Base-by-base conservation (phyloP, 2,329 filamentous ascomycete species). In the Trichophyton schoenleinii region DNA sequence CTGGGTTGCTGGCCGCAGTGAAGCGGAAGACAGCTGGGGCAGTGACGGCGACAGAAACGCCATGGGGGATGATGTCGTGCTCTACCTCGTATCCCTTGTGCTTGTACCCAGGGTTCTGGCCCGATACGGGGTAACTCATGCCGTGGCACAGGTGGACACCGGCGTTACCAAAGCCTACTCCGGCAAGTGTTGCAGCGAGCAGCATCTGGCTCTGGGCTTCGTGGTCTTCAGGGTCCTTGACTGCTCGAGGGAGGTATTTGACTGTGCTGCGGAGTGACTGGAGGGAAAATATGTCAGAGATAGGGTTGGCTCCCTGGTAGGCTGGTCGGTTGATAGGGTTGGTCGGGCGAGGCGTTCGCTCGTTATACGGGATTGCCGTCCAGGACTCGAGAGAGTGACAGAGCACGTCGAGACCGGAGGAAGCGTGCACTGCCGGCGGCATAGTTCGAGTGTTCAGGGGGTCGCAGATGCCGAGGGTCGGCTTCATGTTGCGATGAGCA, bases 101-200 rank as follows among this genome's bases (percentile, higher is more conserved):
- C 68, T 85, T 86, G 76, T 97, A 97, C 3, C 87, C 87, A 0
- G 89, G 89, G 72, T 99, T 99, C 72, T 96, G 91, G 34, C 91
- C 89, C 0, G 90, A 95, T 70, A 99, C 96, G 18, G 94, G 94
- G 71, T 99, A 99, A 25, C 89, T 95, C 92, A 99, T 97, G 71
- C 92, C 87, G 71, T 89, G 87, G 72, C 87, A 89, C 8, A 89
- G 79, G 76, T 99, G 94, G 1, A 99, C 94, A 58, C 95, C 94
- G 0, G 95, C 95, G 69, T 99, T 99, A 20, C 95, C 94, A 72
- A 99, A 99, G 0, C 94, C 94, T 2, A 99, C 91, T 53, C 94
- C 94, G 0, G 95, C 94, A 1, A 99, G 79, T 0, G 94, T 99
- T 0, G 94, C 88, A 1, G 94, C 94, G 20, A 99, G 83, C 34